These are phyloP conservation scores for Botrytis pseudocinerea DNA, from an alignment of 2,329 filamentous ascomycete species.

Conservation along the genomic window DNA sequence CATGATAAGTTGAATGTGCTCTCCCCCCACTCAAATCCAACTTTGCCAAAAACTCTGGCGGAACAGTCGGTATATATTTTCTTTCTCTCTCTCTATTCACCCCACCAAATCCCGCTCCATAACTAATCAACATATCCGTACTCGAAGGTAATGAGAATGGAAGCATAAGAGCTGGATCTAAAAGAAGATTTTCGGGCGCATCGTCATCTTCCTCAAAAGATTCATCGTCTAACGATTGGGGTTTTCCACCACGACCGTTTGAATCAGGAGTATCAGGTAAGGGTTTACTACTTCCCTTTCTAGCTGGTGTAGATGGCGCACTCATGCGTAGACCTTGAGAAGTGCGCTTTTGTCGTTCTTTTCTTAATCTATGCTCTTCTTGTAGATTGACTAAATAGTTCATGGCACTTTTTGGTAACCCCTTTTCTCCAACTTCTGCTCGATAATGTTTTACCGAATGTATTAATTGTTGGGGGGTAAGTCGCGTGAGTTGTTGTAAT, in stretches of 20 bases:
- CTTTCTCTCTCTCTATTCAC: slow-evolving; percentile 86
- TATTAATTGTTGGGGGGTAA: slow-evolving; percentile 85
- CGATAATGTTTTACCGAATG: slow-evolving; percentile 92
- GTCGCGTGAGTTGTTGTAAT: slow-evolving; percentile 79
- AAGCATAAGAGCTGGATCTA: slow-evolving; percentile 89
- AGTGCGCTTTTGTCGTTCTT: slow-evolving; percentile 52
- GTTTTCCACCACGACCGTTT: slow-evolving; percentile 42
- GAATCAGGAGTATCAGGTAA: slow-evolving; percentile 46
- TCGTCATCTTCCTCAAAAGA: slow-evolving; percentile 59
- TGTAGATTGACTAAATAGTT: slow-evolving; percentile 83
- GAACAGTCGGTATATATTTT: slow-evolving; percentile 95
- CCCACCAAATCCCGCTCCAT: slow-evolving; percentile 91
- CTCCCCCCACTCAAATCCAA: slow-evolving; percentile 61
- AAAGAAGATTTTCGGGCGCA: slow-evolving; percentile 70
- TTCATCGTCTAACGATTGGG: slow-evolving; percentile 32
- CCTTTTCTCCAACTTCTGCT: slow-evolving; percentile 92
- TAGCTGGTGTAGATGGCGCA: slow-evolving; percentile 43
- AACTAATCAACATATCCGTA: slow-evolving; percentile 95
- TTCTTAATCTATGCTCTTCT: slow-evolving; percentile 65
- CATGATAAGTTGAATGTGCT: slow-evolving; percentile 58
- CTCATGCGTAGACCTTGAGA: slow-evolving; percentile 47
- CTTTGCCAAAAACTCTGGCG: slow-evolving; percentile 87
- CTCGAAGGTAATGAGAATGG: slow-evolving; percentile 94
- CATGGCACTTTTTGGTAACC: slow-evolving; percentile 80
- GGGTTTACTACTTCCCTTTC: slow-evolving; percentile 46